A percentile compares a stretch with the other conserved stretches of the same genome.
Evolutionary conservation across 2,329 filamentous ascomycete genomes (phyloP).

Genomic region (Sporothrix schenckii): DNA sequence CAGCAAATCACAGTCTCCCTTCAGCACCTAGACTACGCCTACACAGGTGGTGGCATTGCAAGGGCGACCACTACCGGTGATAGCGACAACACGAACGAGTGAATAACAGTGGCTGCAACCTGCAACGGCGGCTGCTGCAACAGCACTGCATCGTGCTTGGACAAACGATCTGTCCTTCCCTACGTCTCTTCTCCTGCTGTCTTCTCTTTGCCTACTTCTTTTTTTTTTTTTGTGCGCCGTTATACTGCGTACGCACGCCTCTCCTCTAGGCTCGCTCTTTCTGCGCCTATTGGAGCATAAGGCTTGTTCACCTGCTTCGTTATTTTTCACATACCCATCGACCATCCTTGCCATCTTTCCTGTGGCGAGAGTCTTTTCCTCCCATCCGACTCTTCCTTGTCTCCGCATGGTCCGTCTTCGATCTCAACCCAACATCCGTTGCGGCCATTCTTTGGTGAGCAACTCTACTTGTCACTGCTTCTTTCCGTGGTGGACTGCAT

Average conservation of each 20-base stretch:
- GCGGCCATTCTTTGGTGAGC: neutral
- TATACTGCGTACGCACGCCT: conserved; percentile 34
- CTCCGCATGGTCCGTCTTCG: neutral
- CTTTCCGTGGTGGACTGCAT: neutral
- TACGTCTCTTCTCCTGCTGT: neutral
- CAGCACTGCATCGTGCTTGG: neutral
- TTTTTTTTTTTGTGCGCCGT: conserved; percentile 33
- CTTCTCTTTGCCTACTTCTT: conserved; percentile 8
- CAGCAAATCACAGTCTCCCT: conserved; percentile 9
- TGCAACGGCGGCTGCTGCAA: conserved; percentile 10
- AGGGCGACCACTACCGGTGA: conserved; percentile 3
- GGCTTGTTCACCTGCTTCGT: conserved; percentile 32
- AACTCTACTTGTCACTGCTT: neutral
- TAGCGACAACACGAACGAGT: neutral
- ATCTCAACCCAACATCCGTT: conserved; percentile 28
- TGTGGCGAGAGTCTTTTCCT: conserved; percentile 10
- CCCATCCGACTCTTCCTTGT: neutral
- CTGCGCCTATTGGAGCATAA: conserved; percentile 28
- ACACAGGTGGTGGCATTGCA: neutral
- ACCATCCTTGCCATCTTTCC: conserved; percentile 25
- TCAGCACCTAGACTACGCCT: neutral
- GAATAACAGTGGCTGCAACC: neutral
- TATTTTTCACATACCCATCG: conserved; percentile 26
- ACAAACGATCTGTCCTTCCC: neutral
- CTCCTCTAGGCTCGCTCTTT: neutral